Conservation (phyloP, 495 filamentous ascomycete species). For the Pyrenopolyporus hunteri region DNA sequence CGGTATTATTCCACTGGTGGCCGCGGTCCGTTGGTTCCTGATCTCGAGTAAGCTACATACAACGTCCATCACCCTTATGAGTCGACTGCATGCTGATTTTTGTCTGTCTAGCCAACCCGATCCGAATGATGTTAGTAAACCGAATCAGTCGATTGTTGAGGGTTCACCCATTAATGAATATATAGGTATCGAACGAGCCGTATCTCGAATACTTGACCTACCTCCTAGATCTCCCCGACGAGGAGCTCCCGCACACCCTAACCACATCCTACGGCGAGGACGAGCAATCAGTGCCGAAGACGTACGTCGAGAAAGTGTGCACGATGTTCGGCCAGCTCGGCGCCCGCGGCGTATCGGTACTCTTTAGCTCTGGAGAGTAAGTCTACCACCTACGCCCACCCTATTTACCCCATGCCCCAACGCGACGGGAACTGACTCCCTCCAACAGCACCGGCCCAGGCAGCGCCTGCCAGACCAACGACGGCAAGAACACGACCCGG, state of each 20-base stretch:
- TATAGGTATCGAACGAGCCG: constrained; percentile 66
- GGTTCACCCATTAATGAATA: constrained; percentile 37
- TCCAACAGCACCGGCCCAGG: constrained; percentile 63
- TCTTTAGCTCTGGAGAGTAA: constrained; percentile 74
- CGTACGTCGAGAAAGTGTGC: constrained; percentile 72
- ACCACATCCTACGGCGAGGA: constrained; percentile 83
- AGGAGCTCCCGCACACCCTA: constrained; percentile 71
- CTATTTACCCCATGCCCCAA: not conserved
- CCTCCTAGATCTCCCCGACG: constrained; percentile 48
- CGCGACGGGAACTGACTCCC: constrained; percentile 1
- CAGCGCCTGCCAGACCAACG: constrained; percentile 67
- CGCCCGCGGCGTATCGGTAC: constrained; percentile 74
- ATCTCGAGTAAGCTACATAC: constrained; percentile 46
- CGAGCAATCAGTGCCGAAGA: constrained; percentile 72
- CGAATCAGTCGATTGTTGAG: not conserved
- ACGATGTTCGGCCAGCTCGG: constrained; percentile 69
- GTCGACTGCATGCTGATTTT: constrained; percentile 15
- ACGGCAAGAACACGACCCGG: constrained; percentile 66
- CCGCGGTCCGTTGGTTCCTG: constrained; percentile 44
- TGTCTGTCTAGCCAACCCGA: constrained; percentile 35
- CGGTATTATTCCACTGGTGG: constrained; percentile 52
- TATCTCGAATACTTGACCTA: constrained; percentile 75
- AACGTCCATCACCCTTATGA: not conserved
- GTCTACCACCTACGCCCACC: not conserved
- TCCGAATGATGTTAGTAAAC: constrained; percentile 20